These are phyloP conservation scores for Aspergillus indologenus DNA, from an alignment of 495 filamentous ascomycete species.

Conservation along the genomic window DNA sequence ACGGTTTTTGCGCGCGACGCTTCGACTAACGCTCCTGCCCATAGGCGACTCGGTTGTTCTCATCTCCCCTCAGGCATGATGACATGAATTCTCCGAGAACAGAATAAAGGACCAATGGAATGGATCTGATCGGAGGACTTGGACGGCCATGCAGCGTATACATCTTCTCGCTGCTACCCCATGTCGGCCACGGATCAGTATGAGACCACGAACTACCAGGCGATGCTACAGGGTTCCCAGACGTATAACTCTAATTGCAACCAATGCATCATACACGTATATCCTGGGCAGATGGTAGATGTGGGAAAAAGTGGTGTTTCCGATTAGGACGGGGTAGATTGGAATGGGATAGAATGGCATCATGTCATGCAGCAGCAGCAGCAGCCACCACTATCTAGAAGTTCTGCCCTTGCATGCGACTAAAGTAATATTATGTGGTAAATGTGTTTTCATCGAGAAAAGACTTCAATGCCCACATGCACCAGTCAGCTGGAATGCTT, in stretches of 20 bases:
- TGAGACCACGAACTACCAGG: conserved; percentile 29
- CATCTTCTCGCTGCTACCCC: not conserved
- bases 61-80: conserved; percentile 73
- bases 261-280: not conserved
- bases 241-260: not conserved
- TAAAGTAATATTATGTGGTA: not conserved
- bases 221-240: conserved; percentile 16
- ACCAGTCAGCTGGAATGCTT: not conserved
- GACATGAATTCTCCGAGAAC: not conserved
- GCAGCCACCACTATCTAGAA: not conserved
- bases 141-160: not conserved
- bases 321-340: not conserved
- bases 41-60: conserved; percentile 93
- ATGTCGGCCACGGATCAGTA: conserved; percentile 21
- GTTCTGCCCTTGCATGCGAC: not conserved
- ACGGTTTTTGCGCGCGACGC: too few species aligned
- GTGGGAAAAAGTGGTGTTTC: not conserved
- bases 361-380: not conserved
- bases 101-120: conserved; percentile 2
- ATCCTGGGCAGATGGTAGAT: not conserved
- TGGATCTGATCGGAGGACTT: conserved; percentile 15
- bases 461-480: not conserved
- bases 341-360: not conserved
- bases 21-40: conserved; percentile 11
- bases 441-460: not conserved